Percentiles rank a stretch among this genome's conserved stretches.
phyloP scores from a whole-genome alignment of 495 filamentous ascomycete species.

The Ramalina intermedia region DNA sequence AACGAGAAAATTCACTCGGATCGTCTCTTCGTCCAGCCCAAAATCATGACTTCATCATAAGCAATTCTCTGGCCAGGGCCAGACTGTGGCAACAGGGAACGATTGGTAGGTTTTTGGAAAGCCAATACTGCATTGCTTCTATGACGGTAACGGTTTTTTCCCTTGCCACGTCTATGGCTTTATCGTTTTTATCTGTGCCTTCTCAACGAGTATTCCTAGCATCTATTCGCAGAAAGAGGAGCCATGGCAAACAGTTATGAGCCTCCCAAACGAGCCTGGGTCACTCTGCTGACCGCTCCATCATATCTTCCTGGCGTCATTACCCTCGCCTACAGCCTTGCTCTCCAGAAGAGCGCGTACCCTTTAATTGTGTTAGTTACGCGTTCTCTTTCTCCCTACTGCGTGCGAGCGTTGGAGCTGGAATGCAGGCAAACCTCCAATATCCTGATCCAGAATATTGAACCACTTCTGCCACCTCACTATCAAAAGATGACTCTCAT shows the following conservation, averaged over 20 bases:
- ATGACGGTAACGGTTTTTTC: not conserved
- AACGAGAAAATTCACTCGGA: no score
- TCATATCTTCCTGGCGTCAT: constrained; percentile 38
- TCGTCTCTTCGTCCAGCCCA: no score
- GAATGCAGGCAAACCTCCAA: constrained; percentile 23
- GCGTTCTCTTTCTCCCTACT: constrained; percentile 16
- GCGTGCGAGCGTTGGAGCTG: constrained; percentile 20
- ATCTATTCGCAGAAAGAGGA: no score
- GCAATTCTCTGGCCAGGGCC: no score
- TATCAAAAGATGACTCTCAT: constrained; percentile 9
- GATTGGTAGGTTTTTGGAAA: no score
- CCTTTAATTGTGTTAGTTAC: constrained; percentile 36
- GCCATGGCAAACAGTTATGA: not conserved
- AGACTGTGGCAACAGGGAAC: no score
- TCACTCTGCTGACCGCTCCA: constrained; percentile 33
- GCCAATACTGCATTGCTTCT: no score
- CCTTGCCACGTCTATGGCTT: not conserved
- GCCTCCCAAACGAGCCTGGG: constrained; percentile 18
- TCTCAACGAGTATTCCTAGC: no score
- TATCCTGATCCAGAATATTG: constrained; percentile 15
- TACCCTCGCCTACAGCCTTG: constrained; percentile 32
- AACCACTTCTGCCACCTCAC: constrained; percentile 17
- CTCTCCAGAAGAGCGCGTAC: constrained; percentile 25
- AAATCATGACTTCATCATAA: no score
- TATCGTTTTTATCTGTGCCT: not conserved